A percentile compares a stretch with the other conserved stretches of the same genome.
Evolutionary conservation across 768 basidiomycete species (phyloP).

Genomic region (Tubosaeta sp.): DNA sequence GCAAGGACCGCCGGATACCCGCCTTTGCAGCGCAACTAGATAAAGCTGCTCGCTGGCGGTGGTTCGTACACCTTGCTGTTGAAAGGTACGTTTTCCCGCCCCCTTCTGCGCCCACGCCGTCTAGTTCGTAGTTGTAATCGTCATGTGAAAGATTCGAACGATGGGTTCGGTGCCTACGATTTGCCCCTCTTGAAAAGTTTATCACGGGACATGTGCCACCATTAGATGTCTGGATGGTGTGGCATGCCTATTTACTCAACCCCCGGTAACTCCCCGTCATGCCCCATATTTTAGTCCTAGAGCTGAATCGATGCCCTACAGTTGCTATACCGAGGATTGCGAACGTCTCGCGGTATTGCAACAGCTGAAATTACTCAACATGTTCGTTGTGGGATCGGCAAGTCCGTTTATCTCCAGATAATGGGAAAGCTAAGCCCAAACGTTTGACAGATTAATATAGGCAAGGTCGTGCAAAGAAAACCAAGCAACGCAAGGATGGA

Average conservation of each 20-base stretch:
- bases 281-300: background rate
- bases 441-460: conserved; percentile 22
- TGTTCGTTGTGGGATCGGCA: conserved; percentile 29
- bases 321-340: conserved; percentile 33
- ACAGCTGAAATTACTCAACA: conserved; percentile 24
- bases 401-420: conserved; percentile 1
- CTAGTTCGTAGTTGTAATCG: background rate
- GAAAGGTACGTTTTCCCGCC: conserved; percentile 26
- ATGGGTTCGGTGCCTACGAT: conserved; percentile 28
- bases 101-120: background rate
- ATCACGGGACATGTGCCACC: conserved; percentile 30
- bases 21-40: conserved; percentile 22
- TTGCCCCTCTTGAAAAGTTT: conserved; percentile 25
- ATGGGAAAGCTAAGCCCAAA: background rate
- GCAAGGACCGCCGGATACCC: conserved; percentile 28
- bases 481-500: conserved; percentile 12
- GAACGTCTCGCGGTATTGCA: conserved; percentile 26
- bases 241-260: conserved; percentile 40
- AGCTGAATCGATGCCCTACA: conserved; percentile 8
- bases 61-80: conserved; percentile 38
- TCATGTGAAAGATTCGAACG: conserved; percentile 29
- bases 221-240: conserved; percentile 40
- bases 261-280: conserved; percentile 25
- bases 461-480: conserved; percentile 12
- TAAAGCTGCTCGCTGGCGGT: conserved; percentile 31